These are phyloP conservation scores for Phytophthora sp. DNA, from an alignment of 352 stramenopile genomes.

Conservation along the genomic window DNA sequence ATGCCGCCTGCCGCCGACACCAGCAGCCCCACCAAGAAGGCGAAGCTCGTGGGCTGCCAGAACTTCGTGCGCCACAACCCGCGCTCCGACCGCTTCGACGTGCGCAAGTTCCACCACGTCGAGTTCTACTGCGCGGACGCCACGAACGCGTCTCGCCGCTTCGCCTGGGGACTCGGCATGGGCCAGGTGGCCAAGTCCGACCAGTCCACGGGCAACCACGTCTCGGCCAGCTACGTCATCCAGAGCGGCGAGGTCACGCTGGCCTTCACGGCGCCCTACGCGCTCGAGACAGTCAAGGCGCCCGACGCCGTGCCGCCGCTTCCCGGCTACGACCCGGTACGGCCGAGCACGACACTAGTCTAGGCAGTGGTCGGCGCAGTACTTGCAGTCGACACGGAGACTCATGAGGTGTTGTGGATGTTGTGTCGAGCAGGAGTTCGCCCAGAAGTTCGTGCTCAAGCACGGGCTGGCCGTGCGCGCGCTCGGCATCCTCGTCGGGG, in stretches of 20 bases:
- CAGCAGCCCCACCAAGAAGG: slow-evolving; percentile 8
- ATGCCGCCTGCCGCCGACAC: slow-evolving; percentile 17
- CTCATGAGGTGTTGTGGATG: no score
- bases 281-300: slow-evolving; percentile 67
- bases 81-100: slow-evolving; percentile 75
- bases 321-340: slow-evolving; percentile 69
- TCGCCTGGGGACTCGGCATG: slow-evolving; percentile 88
- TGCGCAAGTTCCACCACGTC: slow-evolving; percentile 86
- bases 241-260: slow-evolving; percentile 82
- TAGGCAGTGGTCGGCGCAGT: no score
- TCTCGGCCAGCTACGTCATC: slow-evolving; percentile 87
- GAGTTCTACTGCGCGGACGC: slow-evolving; percentile 87
- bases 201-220: slow-evolving; percentile 88
- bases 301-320: slow-evolving; percentile 51
- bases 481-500: slow-evolving; percentile 81
- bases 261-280: slow-evolving; percentile 91
- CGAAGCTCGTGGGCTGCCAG: slow-evolving; percentile 79
- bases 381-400: no score
- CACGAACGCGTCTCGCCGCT: slow-evolving; percentile 79
- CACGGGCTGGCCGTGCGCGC: slow-evolving; percentile 85
- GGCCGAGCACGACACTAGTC: no score
- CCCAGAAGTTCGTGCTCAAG: slow-evolving; percentile 81
- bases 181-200: slow-evolving; percentile 82
- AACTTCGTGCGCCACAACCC: slow-evolving; percentile 85
- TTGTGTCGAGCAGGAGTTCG: no score